Base-by-base conservation (phyloP, 768 basidiomycete genomes). In the Lactarius quietus region DNA sequence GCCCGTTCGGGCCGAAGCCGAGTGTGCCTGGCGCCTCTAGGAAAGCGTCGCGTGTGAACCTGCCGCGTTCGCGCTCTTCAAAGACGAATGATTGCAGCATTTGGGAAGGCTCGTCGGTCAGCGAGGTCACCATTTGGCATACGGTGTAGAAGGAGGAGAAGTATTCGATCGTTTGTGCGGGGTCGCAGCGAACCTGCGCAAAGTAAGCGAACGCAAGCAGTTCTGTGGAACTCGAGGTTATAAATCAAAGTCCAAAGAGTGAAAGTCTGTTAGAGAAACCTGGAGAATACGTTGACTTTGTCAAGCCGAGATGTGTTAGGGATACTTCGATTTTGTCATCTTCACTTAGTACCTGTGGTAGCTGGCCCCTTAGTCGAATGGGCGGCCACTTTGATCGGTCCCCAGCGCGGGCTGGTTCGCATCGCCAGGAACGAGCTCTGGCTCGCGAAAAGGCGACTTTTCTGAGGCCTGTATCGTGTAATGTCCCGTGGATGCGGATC, bases 181-280 rank as follows among this genome's bases (percentile, higher is more conserved):
- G 90, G 70, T 93, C 86, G 74, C 92, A 94, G 65, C 90, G 88
- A 72, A 86, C 89, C 74, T 93, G 90, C 0, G 90, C 87, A 62
- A 87, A 75, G 71, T 93, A 94, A 1, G 86, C 90, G 73, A 91
- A 93, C n/a, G 78, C 78, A 60, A 94, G 80, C 15, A 91, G 77
- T 28, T 89, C 92, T 93, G 69, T 23, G 31, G 18, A 43, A 43
- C 33, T 48, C 17, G 45, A 53, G 55, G 54, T 65, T 23, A 66
- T 39, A 15, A 18, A 17, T 35, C 6, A 26, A 20, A 28, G 17
- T 3, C 6, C 33, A 48, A 17, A 43, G 8, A 57, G 33, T 45
- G 33, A 58, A 52, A 20, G 23, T 29, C 1, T 23, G 26, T 62
- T 38, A 1, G 26, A 71, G 80, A 60, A 68, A 90, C 91, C 87